Conservation (phyloP, 352 stramenopile species). For the Pythium volutum region DNA sequence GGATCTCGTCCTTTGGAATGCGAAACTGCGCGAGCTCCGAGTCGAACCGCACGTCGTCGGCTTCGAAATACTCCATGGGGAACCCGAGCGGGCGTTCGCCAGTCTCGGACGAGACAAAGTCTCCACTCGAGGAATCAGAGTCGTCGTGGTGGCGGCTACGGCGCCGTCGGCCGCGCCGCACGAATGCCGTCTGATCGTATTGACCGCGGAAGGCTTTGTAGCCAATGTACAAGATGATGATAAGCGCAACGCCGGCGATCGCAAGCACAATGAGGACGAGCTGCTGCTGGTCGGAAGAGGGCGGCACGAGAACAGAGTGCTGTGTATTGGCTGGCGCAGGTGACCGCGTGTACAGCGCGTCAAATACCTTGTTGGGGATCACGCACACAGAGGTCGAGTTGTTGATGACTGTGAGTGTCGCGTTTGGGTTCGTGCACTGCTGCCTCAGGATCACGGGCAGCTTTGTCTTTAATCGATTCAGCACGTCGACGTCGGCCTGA, state of each 20-base stretch:
- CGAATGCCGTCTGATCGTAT: neutral
- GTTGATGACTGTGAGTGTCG: slow-evolving; percentile 1
- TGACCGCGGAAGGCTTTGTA: slow-evolving; percentile 3
- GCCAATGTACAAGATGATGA: slow-evolving; percentile 13
- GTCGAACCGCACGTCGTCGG: slow-evolving; percentile 22
- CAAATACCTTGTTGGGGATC: slow-evolving; percentile 15
- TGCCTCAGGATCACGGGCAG: neutral
- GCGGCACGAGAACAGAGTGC: too few species aligned
- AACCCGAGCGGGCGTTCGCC: slow-evolving; percentile 16
- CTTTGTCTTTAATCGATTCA: neutral
- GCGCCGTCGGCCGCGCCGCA: neutral
- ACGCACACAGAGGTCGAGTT: slow-evolving; percentile 10
- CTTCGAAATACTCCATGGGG: slow-evolving; percentile 17
- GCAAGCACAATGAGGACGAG: slow-evolving; percentile 7
- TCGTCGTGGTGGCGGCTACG: neutral
- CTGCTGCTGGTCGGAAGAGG: neutral
- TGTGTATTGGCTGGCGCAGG: neutral
- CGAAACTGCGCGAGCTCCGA: slow-evolving; percentile 8
- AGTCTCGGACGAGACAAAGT: slow-evolving; percentile 9
- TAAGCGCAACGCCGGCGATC: neutral
- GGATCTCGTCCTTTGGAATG: slow-evolving; percentile 16
- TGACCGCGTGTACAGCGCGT: slow-evolving; percentile 8
- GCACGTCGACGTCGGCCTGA: slow-evolving; percentile 7
- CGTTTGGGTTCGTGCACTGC: slow-evolving; percentile 5
- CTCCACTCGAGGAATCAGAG: neutral